These are phyloP conservation scores for Naganishia antarctica DNA, from an alignment of 768 basidiomycete genomes.

Conservation along the genomic window DNA sequence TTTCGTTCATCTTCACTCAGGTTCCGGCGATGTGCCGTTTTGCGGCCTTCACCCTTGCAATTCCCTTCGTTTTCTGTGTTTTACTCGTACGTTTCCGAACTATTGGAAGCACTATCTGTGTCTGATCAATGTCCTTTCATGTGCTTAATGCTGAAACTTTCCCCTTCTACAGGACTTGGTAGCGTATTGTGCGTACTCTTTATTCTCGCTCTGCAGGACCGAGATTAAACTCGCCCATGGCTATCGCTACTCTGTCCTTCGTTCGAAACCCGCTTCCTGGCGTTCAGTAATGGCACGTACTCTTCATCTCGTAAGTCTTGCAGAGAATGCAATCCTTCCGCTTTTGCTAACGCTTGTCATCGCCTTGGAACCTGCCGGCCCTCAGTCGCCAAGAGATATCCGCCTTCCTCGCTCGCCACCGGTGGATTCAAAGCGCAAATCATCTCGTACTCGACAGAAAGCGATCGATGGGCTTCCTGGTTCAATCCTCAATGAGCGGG, in stretches of 20 bases:
- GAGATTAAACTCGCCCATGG: not conserved
- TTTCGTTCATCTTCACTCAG: not conserved
- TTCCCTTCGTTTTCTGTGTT: slow-evolving; percentile 14
- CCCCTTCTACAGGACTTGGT: slow-evolving; percentile 4
- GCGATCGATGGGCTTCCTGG: not conserved
- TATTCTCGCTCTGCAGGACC: not conserved
- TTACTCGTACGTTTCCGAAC: not conserved
- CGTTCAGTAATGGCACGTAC: slow-evolving; percentile 19
- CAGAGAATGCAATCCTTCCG: not conserved
- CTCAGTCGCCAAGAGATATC: slow-evolving; percentile 15
- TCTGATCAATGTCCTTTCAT: not conserved
- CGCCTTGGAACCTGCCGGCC: too few species aligned
- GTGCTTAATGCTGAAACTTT: not conserved
- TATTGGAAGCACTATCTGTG: not conserved
- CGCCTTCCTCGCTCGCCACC: slow-evolving; percentile 11
- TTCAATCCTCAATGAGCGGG: not conserved
- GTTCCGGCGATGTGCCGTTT: slow-evolving; percentile 13
- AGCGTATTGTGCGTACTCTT: slow-evolving; percentile 16
- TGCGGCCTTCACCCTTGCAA: not conserved
- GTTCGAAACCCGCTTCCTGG: not conserved
- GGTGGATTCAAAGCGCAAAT: not conserved
- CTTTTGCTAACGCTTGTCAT: too few species aligned
- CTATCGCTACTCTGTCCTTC: not conserved
- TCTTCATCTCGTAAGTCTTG: slow-evolving; percentile 3
- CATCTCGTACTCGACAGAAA: not conserved